Conservation (phyloP, 169 alveolate genomes). For the Besnoitia besnoiti region DNA sequence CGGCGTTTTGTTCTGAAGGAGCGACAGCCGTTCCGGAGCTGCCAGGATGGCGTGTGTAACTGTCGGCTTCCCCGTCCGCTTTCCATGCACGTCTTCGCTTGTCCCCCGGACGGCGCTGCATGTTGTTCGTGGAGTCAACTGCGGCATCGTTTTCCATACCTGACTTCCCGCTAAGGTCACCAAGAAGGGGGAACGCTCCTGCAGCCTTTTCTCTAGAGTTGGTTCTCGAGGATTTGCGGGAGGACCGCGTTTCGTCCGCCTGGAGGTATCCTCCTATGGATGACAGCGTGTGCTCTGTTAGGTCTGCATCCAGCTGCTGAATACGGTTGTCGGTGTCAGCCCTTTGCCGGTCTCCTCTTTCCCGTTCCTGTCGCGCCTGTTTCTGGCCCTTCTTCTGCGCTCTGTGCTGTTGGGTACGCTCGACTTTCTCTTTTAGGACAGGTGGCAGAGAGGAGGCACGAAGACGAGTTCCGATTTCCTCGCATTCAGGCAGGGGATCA, state of each 20-base stretch:
- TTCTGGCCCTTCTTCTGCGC: not conserved
- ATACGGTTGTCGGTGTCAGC: not conserved
- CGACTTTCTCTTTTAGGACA: not conserved
- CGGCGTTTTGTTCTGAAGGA: too few relatives aligned
- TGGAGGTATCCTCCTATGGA: not conserved
- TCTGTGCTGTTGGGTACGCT: not conserved
- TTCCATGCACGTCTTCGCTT: not conserved
- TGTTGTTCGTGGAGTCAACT: too few relatives aligned
- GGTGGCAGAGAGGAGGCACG: slow-evolving; percentile 22
- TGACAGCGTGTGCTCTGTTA: not conserved
- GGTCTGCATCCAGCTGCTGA: not conserved
- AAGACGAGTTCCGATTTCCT: not conserved
- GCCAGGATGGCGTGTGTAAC: too few relatives aligned
- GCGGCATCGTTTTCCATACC: too few relatives aligned
- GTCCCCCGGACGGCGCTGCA: not conserved
- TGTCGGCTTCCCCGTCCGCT: not conserved
- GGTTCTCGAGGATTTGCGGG: not conserved
- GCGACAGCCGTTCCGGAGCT: too few relatives aligned
- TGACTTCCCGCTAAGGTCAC: too few relatives aligned
- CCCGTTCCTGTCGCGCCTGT: not conserved
- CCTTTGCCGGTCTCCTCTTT: not conserved
- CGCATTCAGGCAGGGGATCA: not conserved
- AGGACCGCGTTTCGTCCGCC: not conserved
- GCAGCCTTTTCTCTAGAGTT: not conserved
- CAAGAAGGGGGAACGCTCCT: not conserved